Conservation (phyloP, 208 protist species). For the Leishmania amazonensis region DNA sequence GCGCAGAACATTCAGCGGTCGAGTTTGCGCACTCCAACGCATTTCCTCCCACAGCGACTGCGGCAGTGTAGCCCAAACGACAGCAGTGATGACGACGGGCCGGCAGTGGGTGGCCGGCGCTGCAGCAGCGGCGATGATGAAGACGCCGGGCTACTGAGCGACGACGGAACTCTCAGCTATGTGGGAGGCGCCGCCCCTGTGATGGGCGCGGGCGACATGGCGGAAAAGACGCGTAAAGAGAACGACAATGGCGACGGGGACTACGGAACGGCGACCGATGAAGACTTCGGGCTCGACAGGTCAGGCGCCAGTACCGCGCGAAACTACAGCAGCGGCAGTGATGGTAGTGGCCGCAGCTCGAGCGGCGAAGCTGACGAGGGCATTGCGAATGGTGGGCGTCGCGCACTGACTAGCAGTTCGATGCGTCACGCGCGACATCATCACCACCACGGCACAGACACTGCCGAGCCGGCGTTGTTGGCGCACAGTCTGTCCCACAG, state of each 20-base stretch:
- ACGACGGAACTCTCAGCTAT: neutral
- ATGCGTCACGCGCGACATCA: neutral
- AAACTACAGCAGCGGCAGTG: neutral
- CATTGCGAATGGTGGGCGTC: neutral
- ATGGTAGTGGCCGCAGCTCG: neutral
- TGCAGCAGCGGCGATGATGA: neutral
- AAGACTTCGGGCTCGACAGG: neutral
- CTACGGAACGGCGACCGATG: neutral
- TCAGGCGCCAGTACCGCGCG: neutral
- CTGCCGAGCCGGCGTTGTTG: slow-evolving; percentile 3
- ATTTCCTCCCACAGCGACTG: neutral
- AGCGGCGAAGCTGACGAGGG: neutral
- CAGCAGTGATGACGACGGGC: neutral
- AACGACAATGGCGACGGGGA: neutral
- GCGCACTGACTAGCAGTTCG: neutral
- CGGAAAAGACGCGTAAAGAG: neutral
- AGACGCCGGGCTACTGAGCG: neutral
- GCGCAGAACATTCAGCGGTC: neutral
- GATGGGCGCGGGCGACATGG: neutral
- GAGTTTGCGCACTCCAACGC: neutral
- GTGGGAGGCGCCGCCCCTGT: neutral
- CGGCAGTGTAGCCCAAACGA: neutral
- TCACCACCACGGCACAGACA: neutral
- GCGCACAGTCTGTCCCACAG: slow-evolving; percentile 14
- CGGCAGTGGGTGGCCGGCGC: neutral